Percentiles rank a stretch among this genome's conserved stretches.
Conservation (phyloP, 257 asterid genomes). For the Mitragyna speciosa region DNA sequence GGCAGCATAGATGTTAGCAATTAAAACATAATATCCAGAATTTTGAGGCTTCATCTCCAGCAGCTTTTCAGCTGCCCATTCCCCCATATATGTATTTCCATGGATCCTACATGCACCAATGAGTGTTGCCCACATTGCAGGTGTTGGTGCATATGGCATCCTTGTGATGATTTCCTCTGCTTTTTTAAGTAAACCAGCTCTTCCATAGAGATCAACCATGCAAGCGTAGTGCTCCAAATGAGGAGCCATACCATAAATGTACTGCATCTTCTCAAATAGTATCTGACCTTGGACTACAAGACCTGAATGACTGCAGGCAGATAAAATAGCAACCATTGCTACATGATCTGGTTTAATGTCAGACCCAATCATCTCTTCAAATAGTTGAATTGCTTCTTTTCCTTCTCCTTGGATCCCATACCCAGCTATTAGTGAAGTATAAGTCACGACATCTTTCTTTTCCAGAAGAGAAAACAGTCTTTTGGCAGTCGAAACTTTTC, state of each 20-base stretch:
- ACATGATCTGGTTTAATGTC: conserved; percentile 70
- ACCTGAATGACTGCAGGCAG: conserved; percentile 94
- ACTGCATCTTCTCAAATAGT: conserved; percentile 63
- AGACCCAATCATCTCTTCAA: conserved; percentile 61
- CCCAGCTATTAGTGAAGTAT: conserved; percentile 84
- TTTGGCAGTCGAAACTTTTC: conserved; percentile 64
- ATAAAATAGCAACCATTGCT: conserved; percentile 68
- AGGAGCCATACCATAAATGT: conserved; percentile 50
- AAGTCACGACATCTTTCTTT: conserved; percentile 67
- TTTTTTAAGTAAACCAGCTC: conserved; percentile 65
- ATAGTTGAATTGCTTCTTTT: conserved; percentile 51
- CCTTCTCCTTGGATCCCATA: conserved; percentile 83
- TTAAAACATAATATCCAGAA: conserved; percentile 75
- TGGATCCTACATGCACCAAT: conserved; percentile 82
- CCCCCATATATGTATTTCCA: conserved; percentile 65
- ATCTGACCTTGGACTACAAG: conserved; percentile 58
- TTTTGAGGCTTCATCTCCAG: conserved; percentile 62
- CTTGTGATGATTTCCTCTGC: conserved; percentile 50
- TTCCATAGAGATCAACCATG: conserved; percentile 82
- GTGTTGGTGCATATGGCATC: conserved; percentile 68
- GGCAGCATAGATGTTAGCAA: conserved; percentile 86
- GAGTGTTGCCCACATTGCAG: conserved; percentile 87
- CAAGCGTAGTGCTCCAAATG: conserved; percentile 74
- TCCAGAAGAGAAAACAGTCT: conserved; percentile 60
- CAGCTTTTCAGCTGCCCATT: conserved; percentile 87